Conservation (phyloP, 345 rosid genomes). For the Alliaria petiolata region DNA sequence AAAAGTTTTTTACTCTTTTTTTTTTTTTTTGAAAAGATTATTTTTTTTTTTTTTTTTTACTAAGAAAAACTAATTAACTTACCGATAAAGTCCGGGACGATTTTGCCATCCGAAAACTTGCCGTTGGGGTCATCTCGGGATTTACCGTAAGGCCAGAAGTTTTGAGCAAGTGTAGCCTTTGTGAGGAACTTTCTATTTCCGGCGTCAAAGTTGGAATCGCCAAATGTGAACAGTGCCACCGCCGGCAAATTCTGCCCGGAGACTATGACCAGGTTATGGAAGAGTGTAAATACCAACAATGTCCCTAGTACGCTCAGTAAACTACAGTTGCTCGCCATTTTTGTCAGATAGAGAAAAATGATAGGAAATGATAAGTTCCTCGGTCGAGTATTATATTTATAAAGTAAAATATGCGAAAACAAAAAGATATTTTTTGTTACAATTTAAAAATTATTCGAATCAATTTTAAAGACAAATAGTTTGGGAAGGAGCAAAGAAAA, state of each 20-base stretch:
- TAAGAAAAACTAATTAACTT: background rate
- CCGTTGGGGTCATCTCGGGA: slow-evolving; percentile 29
- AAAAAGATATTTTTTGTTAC: background rate
- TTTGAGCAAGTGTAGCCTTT: background rate
- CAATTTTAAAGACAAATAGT: background rate
- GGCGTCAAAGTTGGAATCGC: slow-evolving; percentile 30
- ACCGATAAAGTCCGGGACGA: slow-evolving; percentile 36
- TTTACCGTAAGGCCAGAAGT: slow-evolving; percentile 30
- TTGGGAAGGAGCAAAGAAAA: too few species aligned
- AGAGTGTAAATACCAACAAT: background rate
- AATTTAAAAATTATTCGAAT: background rate
- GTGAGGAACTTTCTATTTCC: slow-evolving; percentile 18
- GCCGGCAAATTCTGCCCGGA: slow-evolving; percentile 18
- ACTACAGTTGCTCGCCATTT: background rate
- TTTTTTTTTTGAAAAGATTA: too few species aligned
- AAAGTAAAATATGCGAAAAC: background rate
- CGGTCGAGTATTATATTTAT: background rate
- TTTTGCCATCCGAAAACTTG: slow-evolving; percentile 24
- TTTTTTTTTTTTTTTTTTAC: too few species aligned
- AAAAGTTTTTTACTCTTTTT: too few species aligned
- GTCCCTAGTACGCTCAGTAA: background rate
- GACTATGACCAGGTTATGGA: background rate
- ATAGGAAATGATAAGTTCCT: background rate
- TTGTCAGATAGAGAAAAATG: background rate
- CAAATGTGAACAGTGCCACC: slow-evolving; percentile 26